Base-by-base conservation (phyloP, 164 flowering plant species). In the Nelumbo lutea region DNA sequence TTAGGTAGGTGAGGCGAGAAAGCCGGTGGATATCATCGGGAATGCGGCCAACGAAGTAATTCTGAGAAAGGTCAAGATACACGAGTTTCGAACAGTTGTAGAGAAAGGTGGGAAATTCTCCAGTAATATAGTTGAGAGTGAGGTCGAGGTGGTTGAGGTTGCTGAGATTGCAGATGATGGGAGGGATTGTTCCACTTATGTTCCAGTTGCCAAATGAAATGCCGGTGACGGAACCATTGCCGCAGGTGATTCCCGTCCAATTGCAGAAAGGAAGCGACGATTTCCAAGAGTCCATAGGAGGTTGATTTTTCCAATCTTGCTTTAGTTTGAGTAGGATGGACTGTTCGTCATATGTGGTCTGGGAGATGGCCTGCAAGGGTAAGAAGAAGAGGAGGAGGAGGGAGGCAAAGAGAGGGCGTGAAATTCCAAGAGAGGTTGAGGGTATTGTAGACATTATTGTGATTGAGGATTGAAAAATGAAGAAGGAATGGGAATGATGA, bases 71-170 rank as follows among this genome's bases (percentile, higher is more conserved):
- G 70, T 80, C 83, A 0, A 91, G 76, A n/a, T 39, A 1, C 7
- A 73, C 63, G 9, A 93, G 88, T 42, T 78, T 85, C 0, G 87
- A 63, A 68, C 97, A 93, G 50, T 75, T 79, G 75, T 78, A 83
- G 6, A 93, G 72, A 58, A 60, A 43, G 0, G 41, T 66, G 0
- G 98, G 98, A 69, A 93, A 91, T n/a, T 57, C 66, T 0, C 92
- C 96, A 1, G 85, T 75, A 57, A 91, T 70, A 66, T 2, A 66
- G 47, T 93, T 90, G 42, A 0, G 7, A 1, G 81, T 13, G 47
- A 93, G 80, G 43, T 82, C 78, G 40, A 93, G 72, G 4, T 0
- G 0, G 0, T 73, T 70, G 42, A 93, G 83, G 74, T 79, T 84
- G 9, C 72, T 43, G 65, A 93, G 83, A 69, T 86, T 73, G 67